These are phyloP conservation scores for Microthlaspi erraticum DNA, from an alignment of 345 rosid genomes.

Conservation along the genomic window DNA sequence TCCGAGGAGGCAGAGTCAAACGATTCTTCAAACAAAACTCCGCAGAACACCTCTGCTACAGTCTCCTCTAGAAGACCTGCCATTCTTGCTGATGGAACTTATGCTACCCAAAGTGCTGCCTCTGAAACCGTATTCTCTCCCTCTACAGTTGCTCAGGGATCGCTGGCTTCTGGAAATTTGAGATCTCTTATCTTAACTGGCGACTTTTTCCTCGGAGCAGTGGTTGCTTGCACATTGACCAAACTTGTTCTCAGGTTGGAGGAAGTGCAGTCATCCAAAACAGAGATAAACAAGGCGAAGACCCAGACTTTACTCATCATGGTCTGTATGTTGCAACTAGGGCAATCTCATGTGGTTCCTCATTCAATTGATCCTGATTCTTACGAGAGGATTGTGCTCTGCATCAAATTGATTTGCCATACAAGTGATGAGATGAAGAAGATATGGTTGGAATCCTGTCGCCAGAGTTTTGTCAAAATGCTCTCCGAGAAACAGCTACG, in stretches of 20 bases:
- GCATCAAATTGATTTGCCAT: slow-evolving; percentile 74
- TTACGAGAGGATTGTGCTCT: slow-evolving; percentile 73
- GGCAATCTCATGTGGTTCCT: slow-evolving; percentile 75
- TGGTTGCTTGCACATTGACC: slow-evolving; percentile 86
- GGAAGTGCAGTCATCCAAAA: slow-evolving; percentile 80
- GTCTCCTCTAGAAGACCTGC: slow-evolving; percentile 85
- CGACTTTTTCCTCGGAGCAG: slow-evolving; percentile 95
- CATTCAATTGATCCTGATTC: slow-evolving; percentile 87
- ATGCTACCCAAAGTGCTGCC: slow-evolving; percentile 88
- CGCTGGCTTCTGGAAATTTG: slow-evolving; percentile 67
- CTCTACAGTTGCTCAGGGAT: slow-evolving; percentile 74
- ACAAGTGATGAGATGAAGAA: slow-evolving; percentile 77
- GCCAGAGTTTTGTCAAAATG: slow-evolving; percentile 90
- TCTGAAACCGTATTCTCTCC: slow-evolving; percentile 81
- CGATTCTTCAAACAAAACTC: slow-evolving; percentile 61
- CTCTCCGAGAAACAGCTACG: slow-evolving; percentile 82
- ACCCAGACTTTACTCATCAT: slow-evolving; percentile 71
- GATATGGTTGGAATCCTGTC: slow-evolving; percentile 88
- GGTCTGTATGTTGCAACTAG: slow-evolving; percentile 84
- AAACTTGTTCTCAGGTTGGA: slow-evolving; percentile 90
- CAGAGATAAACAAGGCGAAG: slow-evolving; percentile 69
- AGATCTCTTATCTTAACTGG: slow-evolving; percentile 85
- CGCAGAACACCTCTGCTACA: slow-evolving; percentile 51
- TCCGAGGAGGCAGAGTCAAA: slow-evolving; percentile 71
- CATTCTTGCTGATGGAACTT: slow-evolving; percentile 87